Evolutionary conservation across 345 rosid genomes (phyloP).

Genomic region (Corchorus capsularis): DNA sequence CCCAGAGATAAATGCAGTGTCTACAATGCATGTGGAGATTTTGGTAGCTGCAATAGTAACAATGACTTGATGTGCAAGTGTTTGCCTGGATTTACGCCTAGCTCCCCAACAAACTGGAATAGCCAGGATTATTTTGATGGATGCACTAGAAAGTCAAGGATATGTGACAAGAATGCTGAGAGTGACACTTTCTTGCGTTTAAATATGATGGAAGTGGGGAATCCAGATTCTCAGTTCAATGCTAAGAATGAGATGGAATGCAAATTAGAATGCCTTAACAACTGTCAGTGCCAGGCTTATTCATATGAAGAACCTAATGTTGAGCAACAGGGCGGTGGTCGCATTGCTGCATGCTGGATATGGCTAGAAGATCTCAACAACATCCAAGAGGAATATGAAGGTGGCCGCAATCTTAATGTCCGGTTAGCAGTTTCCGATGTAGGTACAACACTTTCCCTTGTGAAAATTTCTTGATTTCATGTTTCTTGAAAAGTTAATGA

Average conservation of each 20-base stretch:
- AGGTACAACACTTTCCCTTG: conserved; percentile 38
- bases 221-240: conserved; percentile 38
- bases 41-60: conserved; percentile 48
- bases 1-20: conserved; percentile 50
- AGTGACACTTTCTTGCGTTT: conserved; percentile 49
- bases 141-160: conserved; percentile 42
- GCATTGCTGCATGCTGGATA: conserved; percentile 51
- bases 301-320: conserved; percentile 39
- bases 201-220: conserved; percentile 57
- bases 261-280: conserved; percentile 48
- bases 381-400: conserved; percentile 47
- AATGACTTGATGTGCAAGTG: conserved; percentile 45
- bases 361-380: conserved; percentile 58
- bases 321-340: conserved; percentile 12
- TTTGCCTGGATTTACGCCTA: conserved; percentile 49
- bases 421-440: conserved; percentile 46
- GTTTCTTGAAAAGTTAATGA: neutral
- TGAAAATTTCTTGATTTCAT: conserved; percentile 6
- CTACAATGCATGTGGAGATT: conserved; percentile 48
- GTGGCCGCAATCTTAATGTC: conserved; percentile 41
- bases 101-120: conserved; percentile 39
- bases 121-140: conserved; percentile 40
- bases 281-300: conserved; percentile 64
- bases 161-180: conserved; percentile 37
- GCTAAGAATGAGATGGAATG: conserved; percentile 46